Percentiles rank a stretch among this genome's conserved stretches.
Conservation (phyloP, 495 filamentous ascomycete genomes). For the Hyaloscypha variabilis region DNA sequence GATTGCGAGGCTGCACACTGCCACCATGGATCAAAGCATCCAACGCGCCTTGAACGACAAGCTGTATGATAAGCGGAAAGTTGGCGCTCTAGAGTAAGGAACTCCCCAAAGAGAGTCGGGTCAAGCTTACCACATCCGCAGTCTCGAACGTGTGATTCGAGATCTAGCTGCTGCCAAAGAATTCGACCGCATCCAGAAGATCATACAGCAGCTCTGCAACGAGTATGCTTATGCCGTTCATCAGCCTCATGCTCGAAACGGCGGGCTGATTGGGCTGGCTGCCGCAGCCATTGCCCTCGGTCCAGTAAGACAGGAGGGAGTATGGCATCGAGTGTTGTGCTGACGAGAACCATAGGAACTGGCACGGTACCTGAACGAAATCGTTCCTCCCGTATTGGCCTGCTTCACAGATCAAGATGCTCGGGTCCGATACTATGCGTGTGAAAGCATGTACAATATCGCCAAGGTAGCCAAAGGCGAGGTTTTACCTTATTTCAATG, state of each 20-base stretch:
- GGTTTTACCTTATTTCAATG: constrained; percentile 93
- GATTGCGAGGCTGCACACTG: constrained; percentile 7
- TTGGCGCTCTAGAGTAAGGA: constrained; percentile 93
- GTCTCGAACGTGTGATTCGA: constrained; percentile 88
- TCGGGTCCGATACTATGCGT: constrained; percentile 96
- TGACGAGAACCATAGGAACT: constrained; percentile 62
- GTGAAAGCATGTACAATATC: constrained; percentile 99
- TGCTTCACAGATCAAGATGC: constrained; percentile 99
- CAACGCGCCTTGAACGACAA: constrained; percentile 95
- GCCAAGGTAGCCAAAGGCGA: constrained; percentile 99
- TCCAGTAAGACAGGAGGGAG: constrained; percentile 60
- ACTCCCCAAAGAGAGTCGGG: not conserved
- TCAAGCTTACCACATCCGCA: constrained; percentile 39
- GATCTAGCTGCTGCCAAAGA: constrained; percentile 78
- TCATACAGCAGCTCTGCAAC: constrained; percentile 94
- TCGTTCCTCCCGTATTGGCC: constrained; percentile 96
- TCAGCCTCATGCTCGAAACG: constrained; percentile 95
- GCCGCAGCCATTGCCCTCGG: constrained; percentile 96
- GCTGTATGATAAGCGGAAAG: constrained; percentile 96
- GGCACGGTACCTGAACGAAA: constrained; percentile 85
- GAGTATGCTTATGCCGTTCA: constrained; percentile 98
- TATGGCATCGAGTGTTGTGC: not conserved
- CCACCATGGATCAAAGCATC: constrained; percentile 81
- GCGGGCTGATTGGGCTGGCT: constrained; percentile 93
- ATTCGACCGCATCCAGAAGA: constrained; percentile 74